phyloP scores from a whole-genome alignment of 352 stramenopile species.

The Phytopythium vexans region DNA sequence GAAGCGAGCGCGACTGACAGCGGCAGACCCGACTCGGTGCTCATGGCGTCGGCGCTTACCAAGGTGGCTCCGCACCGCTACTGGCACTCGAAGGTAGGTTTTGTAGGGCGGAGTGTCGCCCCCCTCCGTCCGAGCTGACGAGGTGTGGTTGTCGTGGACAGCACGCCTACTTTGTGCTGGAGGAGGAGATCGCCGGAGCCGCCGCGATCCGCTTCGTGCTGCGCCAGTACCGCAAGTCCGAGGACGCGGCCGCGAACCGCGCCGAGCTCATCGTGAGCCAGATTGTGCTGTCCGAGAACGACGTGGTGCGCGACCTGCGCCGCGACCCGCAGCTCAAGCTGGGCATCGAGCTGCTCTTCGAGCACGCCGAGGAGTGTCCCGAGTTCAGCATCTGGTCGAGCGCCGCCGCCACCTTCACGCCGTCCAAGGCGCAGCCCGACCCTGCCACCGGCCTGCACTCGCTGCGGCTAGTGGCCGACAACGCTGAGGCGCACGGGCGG shows the following conservation, averaged over 20 bases:
- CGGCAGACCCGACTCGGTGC: constrained; percentile 9
- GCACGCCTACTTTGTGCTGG: constrained; percentile 58
- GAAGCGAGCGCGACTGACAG: not conserved
- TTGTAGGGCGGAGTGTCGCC: not conserved
- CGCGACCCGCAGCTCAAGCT: constrained; percentile 40
- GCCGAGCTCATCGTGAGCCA: constrained; percentile 30
- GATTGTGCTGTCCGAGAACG: constrained; percentile 43
- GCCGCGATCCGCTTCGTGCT: constrained; percentile 26
- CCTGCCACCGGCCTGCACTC: constrained; percentile 10
- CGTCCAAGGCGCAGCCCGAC: constrained; percentile 1
- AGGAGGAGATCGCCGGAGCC: constrained; percentile 15
- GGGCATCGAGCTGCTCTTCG: constrained; percentile 48
- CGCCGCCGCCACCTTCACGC: not conserved
- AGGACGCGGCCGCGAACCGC: constrained; percentile 15
- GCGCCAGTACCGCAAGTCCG: constrained; percentile 42
- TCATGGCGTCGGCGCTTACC: constrained; percentile 53
- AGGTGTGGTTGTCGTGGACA: not conserved
- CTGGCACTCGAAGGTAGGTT: constrained; percentile 45
- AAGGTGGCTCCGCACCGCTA: constrained; percentile 53
- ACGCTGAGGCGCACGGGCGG: constrained; percentile 27
- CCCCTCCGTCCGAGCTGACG: not conserved
- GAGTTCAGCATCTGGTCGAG: constrained; percentile 11
- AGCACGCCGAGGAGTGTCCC: constrained; percentile 11
- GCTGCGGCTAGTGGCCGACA: constrained; percentile 34
- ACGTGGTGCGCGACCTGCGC: constrained; percentile 49